Base-by-base conservation (phyloP, 1,139 yeast genomes). In the Suzukiozyma palmioleophila region DNA sequence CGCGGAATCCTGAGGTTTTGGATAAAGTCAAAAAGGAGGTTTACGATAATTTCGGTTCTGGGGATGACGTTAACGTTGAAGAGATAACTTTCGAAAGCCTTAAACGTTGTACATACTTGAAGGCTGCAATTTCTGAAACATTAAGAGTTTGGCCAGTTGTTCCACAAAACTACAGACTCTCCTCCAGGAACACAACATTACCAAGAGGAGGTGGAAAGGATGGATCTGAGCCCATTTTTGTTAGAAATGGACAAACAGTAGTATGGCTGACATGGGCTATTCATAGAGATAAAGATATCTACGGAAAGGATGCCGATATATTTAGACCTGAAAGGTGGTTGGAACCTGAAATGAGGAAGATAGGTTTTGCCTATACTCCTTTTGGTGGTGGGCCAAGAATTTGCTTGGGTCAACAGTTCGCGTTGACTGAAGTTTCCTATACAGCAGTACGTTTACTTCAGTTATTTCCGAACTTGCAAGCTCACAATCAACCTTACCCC, bases 141-240 rank as follows among this genome's bases (percentile, higher is more conserved):
- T 64, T 77, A 43, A 62, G 83, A 44, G 50, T 76, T 48, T 74
- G 74, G 48, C 83, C 83, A 8, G 62, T 74, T 7, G 81, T 77
- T 13, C 81, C 82, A 11, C 49, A 60, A 35, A 76, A 77, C 48
- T 64, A 63, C 48, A 64, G 81, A 40, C 55, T 60, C 25, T 71
- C 77, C 15, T 53, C 56, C 8, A 60, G 52, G 37, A 66, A 71
- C 48, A 74, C 79, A 2, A 60, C 69, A 3, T 57, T 75, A 34
- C 80, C 80, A 11, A 58, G 59, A 24, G 80, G 80, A 24, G 79
- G 79, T 26, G 80, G 79, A 8, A 52, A 56, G 2, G 68, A 72
- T 42, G 69, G 63, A n/a, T 36, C 44, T 10, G 41, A 60, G 13
- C 81, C 81, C 2, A 45, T 75, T 4, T 62, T 67, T 42, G 56